Conservation (phyloP, 192 early-diverging fungal genomes). For the Coemansia furcata region DNA sequence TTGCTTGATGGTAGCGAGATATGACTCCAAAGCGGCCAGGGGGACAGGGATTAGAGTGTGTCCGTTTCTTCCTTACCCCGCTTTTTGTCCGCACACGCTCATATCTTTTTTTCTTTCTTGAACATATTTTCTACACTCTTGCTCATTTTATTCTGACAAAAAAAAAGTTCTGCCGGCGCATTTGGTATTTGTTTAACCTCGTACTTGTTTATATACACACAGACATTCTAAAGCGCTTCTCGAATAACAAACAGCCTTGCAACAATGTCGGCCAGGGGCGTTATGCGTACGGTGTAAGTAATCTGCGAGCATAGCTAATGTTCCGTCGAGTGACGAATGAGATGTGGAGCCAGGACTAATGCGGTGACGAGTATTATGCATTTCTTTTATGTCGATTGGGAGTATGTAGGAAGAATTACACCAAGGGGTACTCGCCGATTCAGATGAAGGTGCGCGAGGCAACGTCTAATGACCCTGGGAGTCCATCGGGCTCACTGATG, state of each 20-base stretch:
- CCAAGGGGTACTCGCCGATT: conserved; percentile 87
- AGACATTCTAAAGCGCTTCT: not conserved
- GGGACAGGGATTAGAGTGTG: not conserved
- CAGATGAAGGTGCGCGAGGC: conserved; percentile 88
- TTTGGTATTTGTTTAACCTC: not conserved
- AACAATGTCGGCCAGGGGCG: conserved; percentile 33
- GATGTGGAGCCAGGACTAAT: conserved; percentile 7
- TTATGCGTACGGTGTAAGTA: conserved; percentile 45
- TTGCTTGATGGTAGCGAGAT: not conserved
- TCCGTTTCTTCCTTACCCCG: not conserved
- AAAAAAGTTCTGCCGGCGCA: not conserved
- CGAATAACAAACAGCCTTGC: conserved; percentile 5
- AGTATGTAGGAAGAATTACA: conserved; percentile 76
- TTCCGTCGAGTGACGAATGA: not conserved
- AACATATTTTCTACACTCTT: not conserved
- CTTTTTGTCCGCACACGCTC: not conserved
- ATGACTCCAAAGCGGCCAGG: not conserved
- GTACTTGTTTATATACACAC: conserved; percentile 10
- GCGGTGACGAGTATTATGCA: not conserved
- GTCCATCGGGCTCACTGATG: conserved; percentile 75
- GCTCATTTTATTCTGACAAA: conserved; percentile 1
- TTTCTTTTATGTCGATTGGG: not conserved
- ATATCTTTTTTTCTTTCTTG: not conserved
- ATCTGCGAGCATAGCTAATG: not conserved
- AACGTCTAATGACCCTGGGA: conserved; percentile 76